These are phyloP conservation scores for Ostreobium quekettii DNA, from an alignment of 139 green algal genomes.

Conservation along the genomic window DNA sequence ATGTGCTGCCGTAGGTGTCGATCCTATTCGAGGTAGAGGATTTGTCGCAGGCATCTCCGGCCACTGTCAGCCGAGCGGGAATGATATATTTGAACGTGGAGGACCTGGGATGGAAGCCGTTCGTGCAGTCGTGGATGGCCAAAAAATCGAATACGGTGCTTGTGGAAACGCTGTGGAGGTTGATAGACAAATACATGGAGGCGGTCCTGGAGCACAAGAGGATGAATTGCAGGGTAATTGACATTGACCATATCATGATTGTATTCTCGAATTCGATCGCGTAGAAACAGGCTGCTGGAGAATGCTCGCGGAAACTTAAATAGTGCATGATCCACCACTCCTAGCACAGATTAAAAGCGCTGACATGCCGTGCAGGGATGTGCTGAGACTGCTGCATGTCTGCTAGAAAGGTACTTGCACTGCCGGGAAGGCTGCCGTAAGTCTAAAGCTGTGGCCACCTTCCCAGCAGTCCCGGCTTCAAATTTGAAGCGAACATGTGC, in stretches of 20 bases:
- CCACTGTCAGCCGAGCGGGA: conserved; percentile 58
- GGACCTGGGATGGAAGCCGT: conserved; percentile 66
- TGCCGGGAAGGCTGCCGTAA: too few relatives aligned
- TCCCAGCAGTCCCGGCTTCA: too few relatives aligned
- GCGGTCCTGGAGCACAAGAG: conserved; percentile 55
- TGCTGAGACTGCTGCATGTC: too few relatives aligned
- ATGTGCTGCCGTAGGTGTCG: conserved; percentile 37
- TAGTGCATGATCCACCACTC: too few relatives aligned
- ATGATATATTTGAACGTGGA: conserved; percentile 84
- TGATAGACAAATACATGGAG: conserved; percentile 71
- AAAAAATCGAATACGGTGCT: conserved; percentile 28
- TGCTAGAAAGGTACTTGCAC: too few relatives aligned
- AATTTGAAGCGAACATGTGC: too few relatives aligned
- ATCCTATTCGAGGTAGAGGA: conserved; percentile 81
- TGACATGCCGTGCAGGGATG: too few relatives aligned
- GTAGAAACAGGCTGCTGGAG: too few relatives aligned
- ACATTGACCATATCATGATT: neutral
- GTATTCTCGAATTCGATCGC: too few relatives aligned
- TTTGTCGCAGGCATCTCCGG: conserved; percentile 58
- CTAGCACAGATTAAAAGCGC: too few relatives aligned
- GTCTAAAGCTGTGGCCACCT: too few relatives aligned
- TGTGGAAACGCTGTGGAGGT: conserved; percentile 36
- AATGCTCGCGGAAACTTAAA: too few relatives aligned
- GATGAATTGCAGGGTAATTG: conserved; percentile 32
- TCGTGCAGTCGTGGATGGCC: conserved; percentile 57